Base-by-base conservation (phyloP, 1,284 basidiomycete species). In the Veloporphyrellus conicus region DNA sequence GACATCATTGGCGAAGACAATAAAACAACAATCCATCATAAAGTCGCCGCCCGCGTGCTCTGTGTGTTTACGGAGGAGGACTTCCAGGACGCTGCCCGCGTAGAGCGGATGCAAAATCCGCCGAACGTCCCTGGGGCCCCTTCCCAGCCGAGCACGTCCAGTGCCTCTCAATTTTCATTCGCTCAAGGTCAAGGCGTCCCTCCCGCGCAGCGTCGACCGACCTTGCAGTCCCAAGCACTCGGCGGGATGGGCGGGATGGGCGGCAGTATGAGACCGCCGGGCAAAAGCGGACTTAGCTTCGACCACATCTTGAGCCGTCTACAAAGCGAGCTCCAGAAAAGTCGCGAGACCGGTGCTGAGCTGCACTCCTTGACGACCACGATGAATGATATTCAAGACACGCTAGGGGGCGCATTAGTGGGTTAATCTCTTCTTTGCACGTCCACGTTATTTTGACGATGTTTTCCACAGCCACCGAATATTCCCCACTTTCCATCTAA, bases 1-100 rank as follows among this genome's bases (percentile, higher is more conserved):
- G 96, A 99, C 71, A 99, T 99, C 54, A 90, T 97, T 48, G 92
- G 92, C 52, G 95, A 99, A 64, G 96, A 99, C 73, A 97, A 96
- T 77, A 93, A 93, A 71, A 93, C 93, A 0, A 93, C 97, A 54
- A 87, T 99, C 41, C 95, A 99, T 69, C 94, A 98, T 74, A 98
- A 98, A 68, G 96, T 99, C 33, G 91, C 95, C 0, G 93, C 93
- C 12, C 90, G 91, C 36, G 92, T 93, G 28, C 82, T 93, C 50
- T 90, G 94, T 56, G 84, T 96, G 9, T 84, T 95, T 60, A 83
- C 77, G 0, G 84, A 91, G 33, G 90, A 93, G 49, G 95, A 99
- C 62, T 86, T 82, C 1, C 78, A 81, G 52, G 75, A 80, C 38
- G 84, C 84, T 34, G 76, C 81, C 14, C 78, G 83, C 40, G 76